phyloP scores from a whole-genome alignment of 108 stramenopile genomes.

The Cyclotella baltica region DNA sequence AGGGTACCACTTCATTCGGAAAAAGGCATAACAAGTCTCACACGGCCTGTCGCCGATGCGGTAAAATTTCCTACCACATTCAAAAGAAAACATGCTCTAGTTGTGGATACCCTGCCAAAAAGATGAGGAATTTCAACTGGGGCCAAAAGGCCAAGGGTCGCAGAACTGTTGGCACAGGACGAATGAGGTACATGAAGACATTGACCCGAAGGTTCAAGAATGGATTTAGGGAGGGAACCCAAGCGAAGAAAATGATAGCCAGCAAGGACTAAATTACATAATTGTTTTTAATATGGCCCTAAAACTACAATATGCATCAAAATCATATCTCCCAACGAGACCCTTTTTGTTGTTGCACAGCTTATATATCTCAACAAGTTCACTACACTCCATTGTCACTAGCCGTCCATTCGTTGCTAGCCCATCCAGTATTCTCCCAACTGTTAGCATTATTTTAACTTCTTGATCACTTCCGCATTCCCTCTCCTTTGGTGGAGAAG shows the following conservation, averaged over 20 bases:
- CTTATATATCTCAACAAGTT: no score
- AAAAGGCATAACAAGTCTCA: slow-evolving; percentile 99
- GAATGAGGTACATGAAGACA: slow-evolving; percentile 99
- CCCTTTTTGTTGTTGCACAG: no score
- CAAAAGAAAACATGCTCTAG: slow-evolving; percentile 99
- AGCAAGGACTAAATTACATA: slow-evolving; percentile 59
- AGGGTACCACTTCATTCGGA: slow-evolving; percentile 99
- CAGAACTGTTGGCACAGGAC: slow-evolving; percentile 96
- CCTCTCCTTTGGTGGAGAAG: no score
- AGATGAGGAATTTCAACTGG: slow-evolving; percentile 99
- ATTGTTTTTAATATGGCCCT: neutral
- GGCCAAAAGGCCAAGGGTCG: slow-evolving; percentile 97
- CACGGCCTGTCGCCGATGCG: slow-evolving; percentile 99
- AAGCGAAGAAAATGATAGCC: slow-evolving; percentile 89
- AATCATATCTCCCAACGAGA: no score
- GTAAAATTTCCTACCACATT: slow-evolving; percentile 98
- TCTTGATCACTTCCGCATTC: no score
- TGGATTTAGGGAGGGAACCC: slow-evolving; percentile 97
- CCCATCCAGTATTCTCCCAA: no score
- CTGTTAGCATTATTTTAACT: no score
- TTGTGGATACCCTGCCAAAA: slow-evolving; percentile 98
- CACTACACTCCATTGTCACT: no score
- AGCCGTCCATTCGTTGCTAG: no score
- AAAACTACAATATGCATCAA: no score
- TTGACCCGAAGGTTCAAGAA: slow-evolving; percentile 99